Base-by-base conservation (phyloP, 1,284 basidiomycete genomes). In the Testicularia cyperi region DNA sequence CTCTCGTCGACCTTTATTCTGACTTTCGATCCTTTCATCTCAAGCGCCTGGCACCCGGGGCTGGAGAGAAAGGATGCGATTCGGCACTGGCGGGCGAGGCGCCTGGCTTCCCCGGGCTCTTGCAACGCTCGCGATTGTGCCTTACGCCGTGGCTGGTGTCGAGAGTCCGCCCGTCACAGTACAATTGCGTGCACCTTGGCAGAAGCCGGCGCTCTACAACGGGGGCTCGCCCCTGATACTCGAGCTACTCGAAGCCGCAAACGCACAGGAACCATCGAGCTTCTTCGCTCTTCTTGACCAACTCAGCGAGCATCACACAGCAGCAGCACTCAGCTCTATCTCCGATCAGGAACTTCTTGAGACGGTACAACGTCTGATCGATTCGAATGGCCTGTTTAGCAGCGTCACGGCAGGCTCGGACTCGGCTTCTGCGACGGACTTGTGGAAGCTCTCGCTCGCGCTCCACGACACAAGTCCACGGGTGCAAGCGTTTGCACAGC, bases 121-220 rank as follows among this genome's bases (percentile, higher is more conserved):
- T n/a, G n/a, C n/a, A n/a, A n/a, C n/a, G n/a, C n/a, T n/a, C n/a
- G n/a, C n/a, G n/a, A n/a, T n/a, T n/a, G n/a, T n/a, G n/a, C n/a
- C n/a, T n/a, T n/a, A n/a, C n/a, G n/a, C n/a, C n/a, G n/a, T n/a
- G n/a, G n/a, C n/a, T n/a, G n/a, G n/a, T n/a, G n/a, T n/a, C 22
- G 45, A 45, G 9, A 35, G 41, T 4, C 87, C 88, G 12, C 85
- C 87, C 2, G 85, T 94, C 13, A 85, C 85, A 45, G 85, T 92
- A 18, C 82, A 84, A 26, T 80, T 95, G 21, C 82, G 84, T 55
- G 86, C 90, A 2, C 87, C 87, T 38, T 95, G 91, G 88, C 77
- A 83, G 4, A 83, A 86, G 16, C 83, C 46, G 15, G 15, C 6
- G 1, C 42, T 48, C 1, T 39, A 44, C 1, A 46, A 44, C 36